phyloP scores from a whole-genome alignment of 352 stramenopile species.

The Globisporangium splendens region DNA sequence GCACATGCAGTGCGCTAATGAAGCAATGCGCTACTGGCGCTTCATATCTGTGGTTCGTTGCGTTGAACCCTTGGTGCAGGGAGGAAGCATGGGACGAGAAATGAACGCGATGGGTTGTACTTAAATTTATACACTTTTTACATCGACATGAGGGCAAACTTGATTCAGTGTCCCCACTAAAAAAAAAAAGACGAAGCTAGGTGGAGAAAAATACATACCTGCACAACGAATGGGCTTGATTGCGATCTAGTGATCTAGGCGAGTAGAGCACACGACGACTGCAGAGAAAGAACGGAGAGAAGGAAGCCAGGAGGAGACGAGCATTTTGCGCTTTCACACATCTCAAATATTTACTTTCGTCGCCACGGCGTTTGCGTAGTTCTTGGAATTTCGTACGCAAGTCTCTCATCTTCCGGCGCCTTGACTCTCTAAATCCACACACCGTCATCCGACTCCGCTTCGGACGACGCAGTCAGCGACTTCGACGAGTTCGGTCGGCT shows the following conservation, averaged over 20 bases:
- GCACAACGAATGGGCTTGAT: not conserved
- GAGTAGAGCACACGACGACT: not conserved
- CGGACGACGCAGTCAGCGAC: constrained; percentile 21
- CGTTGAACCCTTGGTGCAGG: too few relatives aligned
- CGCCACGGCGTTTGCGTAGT: not conserved
- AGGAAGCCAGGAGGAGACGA: not conserved
- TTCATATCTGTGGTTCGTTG: too few relatives aligned
- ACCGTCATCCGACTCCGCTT: constrained; percentile 45
- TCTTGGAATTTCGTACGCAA: not conserved
- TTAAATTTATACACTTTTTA: constrained; percentile 18
- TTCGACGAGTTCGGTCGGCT: constrained; percentile 39
- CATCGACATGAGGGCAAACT: constrained; percentile 5
- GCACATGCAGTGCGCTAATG: too few relatives aligned
- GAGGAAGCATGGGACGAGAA: too few relatives aligned
- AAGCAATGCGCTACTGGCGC: too few relatives aligned
- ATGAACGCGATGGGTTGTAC: constrained; percentile 1
- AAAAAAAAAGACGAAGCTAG: constrained; percentile 7
- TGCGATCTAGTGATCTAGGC: not conserved
- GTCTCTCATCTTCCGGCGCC: not conserved
- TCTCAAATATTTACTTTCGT: not conserved
- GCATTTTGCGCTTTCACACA: not conserved
- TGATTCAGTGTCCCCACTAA: not conserved
- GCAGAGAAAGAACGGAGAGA: not conserved
- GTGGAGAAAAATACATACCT: not conserved
- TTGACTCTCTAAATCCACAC: constrained; percentile 58